Evolutionary conservation across 2,329 filamentous ascomycete species (phyloP), one percentile per base, ranked within the genome.

Genomic region (Penicillium thymicola): DNA sequence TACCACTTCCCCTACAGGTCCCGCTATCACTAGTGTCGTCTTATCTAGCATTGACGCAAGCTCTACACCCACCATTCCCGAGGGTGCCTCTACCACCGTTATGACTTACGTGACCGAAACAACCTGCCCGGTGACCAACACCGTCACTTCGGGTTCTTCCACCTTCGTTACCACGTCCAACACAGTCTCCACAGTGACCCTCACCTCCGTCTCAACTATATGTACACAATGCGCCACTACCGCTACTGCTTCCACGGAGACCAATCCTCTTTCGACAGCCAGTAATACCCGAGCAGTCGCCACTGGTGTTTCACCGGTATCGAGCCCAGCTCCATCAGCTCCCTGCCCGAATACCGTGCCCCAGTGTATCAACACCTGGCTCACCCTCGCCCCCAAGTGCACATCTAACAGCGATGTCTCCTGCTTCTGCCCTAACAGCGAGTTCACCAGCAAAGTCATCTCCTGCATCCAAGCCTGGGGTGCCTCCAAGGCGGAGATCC

Each of bases 311-410:
- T 68, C 69, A 32, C 68, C 69, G 32, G 65, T 59, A 28, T 55
- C 63, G 13, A 59, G 32, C 67, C 63, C 68, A 30, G 65, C 61
- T 60, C 68, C 65, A 36, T 62, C 69, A 4, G 70, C 71, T 27
- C 66, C 68, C 30, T 79, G 85, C 77, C 91, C 92, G 56, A 77
- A 80, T 27, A 83, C 92, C 46, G 87, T 97, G 48, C 92, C 93
- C 61, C 85, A 85, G 71, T 97, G 93, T 81, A 79, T 97, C 77
- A 94, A 93, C 84, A 95, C 92, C 68, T 97, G 91, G 90, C 77
- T 96, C 69, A 83, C 85, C 72, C 77, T 81, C 59, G 63, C 74
- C 11, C 83, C 89, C 49, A 79, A 83, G 71, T 97, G 93, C 85
- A 82, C 82, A 67, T 86, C 90, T 78, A 96, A 96, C 86, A 87